Conservation (phyloP, 176 grass and related monocot species). For the Pontederia crassipes region DNA sequence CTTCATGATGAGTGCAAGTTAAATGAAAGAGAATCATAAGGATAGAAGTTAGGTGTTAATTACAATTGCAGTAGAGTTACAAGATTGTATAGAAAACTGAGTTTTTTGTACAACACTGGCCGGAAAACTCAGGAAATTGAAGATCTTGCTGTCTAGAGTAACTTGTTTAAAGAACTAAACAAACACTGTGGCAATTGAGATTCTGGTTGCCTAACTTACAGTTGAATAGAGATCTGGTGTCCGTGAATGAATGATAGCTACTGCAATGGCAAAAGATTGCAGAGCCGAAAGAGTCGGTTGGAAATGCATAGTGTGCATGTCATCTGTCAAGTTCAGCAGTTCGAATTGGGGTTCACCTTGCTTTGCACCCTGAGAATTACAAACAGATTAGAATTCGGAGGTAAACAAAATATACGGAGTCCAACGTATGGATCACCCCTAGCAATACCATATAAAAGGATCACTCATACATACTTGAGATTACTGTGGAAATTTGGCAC, state of each 20-base stretch:
- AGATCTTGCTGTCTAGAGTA: neutral
- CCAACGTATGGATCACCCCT: too few species aligned
- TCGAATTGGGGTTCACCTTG: constrained; percentile 7
- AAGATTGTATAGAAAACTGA: too few species aligned
- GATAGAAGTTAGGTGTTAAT: too few species aligned
- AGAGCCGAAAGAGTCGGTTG: constrained; percentile 15
- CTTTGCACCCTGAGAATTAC: constrained; percentile 18
- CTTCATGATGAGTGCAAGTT: too few species aligned
- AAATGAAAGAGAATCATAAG: too few species aligned
- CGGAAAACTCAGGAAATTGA: too few species aligned
- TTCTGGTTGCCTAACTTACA: neutral
- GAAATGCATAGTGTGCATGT: constrained; percentile 7
- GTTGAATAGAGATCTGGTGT: constrained; percentile 1
- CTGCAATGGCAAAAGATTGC: constrained; percentile 25
- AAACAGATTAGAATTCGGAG: neutral
- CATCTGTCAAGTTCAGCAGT: constrained; percentile 12
- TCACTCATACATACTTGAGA: too few species aligned
- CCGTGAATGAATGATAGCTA: constrained; percentile 23
- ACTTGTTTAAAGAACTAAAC: neutral
- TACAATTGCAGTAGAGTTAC: too few species aligned
- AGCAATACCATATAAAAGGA: too few species aligned
- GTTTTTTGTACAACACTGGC: too few species aligned
- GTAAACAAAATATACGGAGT: too few species aligned
- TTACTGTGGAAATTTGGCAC: too few species aligned
- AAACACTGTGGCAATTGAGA: neutral